Evolutionary conservation across 2,329 filamentous ascomycete genomes (phyloP).

Genomic region (Colletotrichum gigasporum): DNA sequence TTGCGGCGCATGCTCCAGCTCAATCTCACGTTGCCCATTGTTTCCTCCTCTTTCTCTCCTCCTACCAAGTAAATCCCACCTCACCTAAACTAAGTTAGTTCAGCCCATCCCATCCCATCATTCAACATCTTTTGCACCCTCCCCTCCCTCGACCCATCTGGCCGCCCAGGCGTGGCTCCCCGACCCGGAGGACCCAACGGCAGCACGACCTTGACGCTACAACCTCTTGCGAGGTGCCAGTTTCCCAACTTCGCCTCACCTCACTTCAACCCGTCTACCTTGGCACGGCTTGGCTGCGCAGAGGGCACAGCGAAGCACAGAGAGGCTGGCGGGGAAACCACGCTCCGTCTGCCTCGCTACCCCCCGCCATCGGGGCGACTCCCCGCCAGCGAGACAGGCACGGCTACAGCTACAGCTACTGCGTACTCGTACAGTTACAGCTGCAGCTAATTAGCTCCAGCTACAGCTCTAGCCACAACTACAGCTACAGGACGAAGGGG

Average conservation of each 20-base stretch:
- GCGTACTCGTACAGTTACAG: too few relatives aligned
- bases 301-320: neutral
- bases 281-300: conserved; percentile 3
- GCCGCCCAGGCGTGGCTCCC: neutral
- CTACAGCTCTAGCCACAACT: too few relatives aligned
- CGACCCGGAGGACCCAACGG: neutral
- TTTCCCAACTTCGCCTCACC: neutral
- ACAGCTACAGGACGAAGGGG: too few relatives aligned
- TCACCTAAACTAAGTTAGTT: too few relatives aligned
- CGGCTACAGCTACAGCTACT: too few relatives aligned
- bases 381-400: too few relatives aligned
- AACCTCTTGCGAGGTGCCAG: neutral
- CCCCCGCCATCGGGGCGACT: too few relatives aligned
- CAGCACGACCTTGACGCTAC: conserved; percentile 9
- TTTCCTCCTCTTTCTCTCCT: neutral
- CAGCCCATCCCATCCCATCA: neutral
- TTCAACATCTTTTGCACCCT: neutral
- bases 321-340: neutral
- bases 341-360: too few relatives aligned
- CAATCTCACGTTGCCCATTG: too few relatives aligned
- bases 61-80: too few relatives aligned
- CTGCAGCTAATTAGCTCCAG: too few relatives aligned
- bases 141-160: neutral
- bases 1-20: too few relatives aligned
- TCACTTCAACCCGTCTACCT: neutral